Evolutionary conservation across 805 yeast species (phyloP), one percentile per base, ranked within the genome.

Genomic region (Starmerella lactis-condensi): DNA sequence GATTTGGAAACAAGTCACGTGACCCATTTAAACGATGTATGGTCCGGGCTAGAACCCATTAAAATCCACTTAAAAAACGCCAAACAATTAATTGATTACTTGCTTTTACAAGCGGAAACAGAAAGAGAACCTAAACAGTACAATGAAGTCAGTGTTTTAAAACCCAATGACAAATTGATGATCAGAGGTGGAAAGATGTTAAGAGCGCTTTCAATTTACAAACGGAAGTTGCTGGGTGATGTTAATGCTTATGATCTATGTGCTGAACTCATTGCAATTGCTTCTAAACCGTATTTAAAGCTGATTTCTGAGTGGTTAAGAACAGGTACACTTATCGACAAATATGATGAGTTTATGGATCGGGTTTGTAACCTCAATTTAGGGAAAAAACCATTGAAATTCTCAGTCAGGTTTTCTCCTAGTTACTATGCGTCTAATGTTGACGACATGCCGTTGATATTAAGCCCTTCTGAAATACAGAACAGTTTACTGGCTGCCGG

Each of bases 301-400:
- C 75, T 76, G 70, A 57, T 89, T 7, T 72, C 75, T 42, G 48
- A 56, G n/a, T 89, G 98, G 98, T 59, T 85, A 12, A 61, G 64
- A 4, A 56, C 62, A 29, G 98, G 98, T 0, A 57, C 59, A 5
- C 58, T 89, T 7, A 63, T 67, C 39, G 98, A 89, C 43, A 79
- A 78, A 1, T 70, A 69, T 46, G 69, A 72, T 24, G 98, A 85
- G 50, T 89, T 89, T 48, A 54, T 82, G 46, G 67, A 89, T n/a
- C 62, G n/a, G n/a, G n/a, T n/a, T n/a, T n/a, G n/a, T n/a, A n/a
- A n/a, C n/a, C n/a, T n/a, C n/a, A n/a, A n/a, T n/a, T n/a, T n/a
- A n/a, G n/a, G n/a, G n/a, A n/a, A n/a, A n/a, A n/a, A n/a, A n/a
- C n/a, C n/a, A n/a, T n/a, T n/a, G n/a, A n/a, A n/a, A n/a, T n/a